Evolutionary conservation across 768 basidiomycete species (phyloP).

Genomic region (Amanita rimosa): DNA sequence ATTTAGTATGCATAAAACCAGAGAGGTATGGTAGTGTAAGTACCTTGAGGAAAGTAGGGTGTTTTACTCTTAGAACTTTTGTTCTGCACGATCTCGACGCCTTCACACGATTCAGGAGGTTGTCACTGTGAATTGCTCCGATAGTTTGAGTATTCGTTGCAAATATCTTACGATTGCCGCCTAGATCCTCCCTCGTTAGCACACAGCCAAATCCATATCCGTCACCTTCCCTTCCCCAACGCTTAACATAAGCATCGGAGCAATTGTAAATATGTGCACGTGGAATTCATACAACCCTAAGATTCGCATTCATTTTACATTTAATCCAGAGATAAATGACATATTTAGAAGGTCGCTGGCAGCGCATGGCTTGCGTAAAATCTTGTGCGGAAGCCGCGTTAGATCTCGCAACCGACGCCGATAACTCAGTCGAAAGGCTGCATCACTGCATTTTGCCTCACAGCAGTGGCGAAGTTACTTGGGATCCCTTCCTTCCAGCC

Average conservation of each 20-base stretch:
- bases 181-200: background rate
- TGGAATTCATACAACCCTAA: background rate
- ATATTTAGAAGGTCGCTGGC: background rate
- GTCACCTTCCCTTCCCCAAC: background rate
- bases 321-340: background rate
- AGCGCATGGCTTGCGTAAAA: background rate
- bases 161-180: no score
- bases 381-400: background rate
- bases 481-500: constrained; percentile 29
- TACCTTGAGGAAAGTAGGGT: background rate
- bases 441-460: constrained; percentile 32
- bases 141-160: no score
- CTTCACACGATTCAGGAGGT: no score
- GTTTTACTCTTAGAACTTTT: no score
- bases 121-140: no score
- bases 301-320: constrained; percentile 1
- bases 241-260: background rate
- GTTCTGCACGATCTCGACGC: no score
- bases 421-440: constrained; percentile 21
- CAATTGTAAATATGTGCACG: background rate
- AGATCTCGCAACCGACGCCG: background rate
- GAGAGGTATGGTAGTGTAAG: constrained; percentile 8
- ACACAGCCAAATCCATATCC: background rate
- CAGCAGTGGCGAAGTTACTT: constrained; percentile 37
- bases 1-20: constrained; percentile 42